A percentile compares a stretch with the other conserved stretches of the same genome.
Conservation (phyloP, 2,329 filamentous ascomycete genomes). For the Talaromyces verruculosus region DNA sequence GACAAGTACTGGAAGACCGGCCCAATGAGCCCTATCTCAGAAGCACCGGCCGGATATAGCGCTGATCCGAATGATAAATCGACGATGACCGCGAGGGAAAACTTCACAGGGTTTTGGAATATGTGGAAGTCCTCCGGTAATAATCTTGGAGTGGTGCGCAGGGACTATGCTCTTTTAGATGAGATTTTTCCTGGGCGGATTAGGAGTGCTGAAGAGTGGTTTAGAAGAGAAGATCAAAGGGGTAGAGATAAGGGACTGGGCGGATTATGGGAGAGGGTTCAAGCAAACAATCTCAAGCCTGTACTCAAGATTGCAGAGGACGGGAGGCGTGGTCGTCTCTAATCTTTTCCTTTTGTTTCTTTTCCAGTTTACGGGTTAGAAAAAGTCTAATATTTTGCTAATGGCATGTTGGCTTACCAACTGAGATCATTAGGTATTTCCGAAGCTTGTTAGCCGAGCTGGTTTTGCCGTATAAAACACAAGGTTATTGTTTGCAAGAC, state of each 20-base stretch:
- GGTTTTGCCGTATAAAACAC: no score
- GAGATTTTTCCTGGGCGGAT: slow-evolving; percentile 54
- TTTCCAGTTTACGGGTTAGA: neutral
- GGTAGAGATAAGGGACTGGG: neutral
- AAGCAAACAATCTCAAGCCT: neutral
- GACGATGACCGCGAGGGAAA: slow-evolving; percentile 45
- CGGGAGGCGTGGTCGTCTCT: neutral
- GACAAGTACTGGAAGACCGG: slow-evolving; percentile 39
- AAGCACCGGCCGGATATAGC: neutral
- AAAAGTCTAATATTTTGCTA: neutral
- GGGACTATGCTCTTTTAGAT: slow-evolving; percentile 54
- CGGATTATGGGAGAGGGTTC: slow-evolving; percentile 7
- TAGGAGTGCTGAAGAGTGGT: slow-evolving; percentile 52
- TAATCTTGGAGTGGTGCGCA: slow-evolving; percentile 44
- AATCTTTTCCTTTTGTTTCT: neutral
- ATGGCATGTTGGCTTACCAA: neutral
- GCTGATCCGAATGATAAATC: slow-evolving; percentile 36
- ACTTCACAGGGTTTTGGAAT: slow-evolving; percentile 56
- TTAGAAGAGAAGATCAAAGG: slow-evolving; percentile 27
- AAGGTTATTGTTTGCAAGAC: no score
- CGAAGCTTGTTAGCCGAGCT: no score
- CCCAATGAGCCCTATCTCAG: slow-evolving; percentile 35
- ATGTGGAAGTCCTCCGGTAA: slow-evolving; percentile 46
- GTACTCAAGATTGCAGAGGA: slow-evolving; percentile 8
- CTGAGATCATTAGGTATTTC: neutral